A percentile compares a stretch with the other conserved stretches of the same genome.
These are phyloP conservation scores for Zygnema cylindricum DNA, from an alignment of 139 green algal species.

Conservation along the genomic window DNA sequence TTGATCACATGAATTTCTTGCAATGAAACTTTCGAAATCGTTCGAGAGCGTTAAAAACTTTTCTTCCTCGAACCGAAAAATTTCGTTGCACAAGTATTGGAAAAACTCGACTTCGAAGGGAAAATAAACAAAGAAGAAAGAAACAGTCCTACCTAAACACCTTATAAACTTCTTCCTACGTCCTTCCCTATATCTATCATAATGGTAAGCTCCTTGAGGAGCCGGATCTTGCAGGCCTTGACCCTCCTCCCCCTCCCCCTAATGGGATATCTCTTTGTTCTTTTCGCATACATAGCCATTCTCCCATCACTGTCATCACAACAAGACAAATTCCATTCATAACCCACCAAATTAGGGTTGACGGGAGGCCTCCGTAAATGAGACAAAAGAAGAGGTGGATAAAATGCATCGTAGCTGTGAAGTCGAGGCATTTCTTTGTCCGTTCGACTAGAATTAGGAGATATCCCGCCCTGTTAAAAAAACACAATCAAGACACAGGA, in stretches of 20 bases:
- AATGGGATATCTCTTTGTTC: slow-evolving; percentile 93
- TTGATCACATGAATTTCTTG: neutral
- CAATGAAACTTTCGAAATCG: too few species aligned
- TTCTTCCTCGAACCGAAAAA: too few species aligned
- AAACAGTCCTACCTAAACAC: too few species aligned
- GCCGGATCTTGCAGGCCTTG: neutral
- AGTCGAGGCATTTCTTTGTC: slow-evolving; percentile 96
- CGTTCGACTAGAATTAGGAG: slow-evolving; percentile 74
- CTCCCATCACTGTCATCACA: slow-evolving; percentile 81
- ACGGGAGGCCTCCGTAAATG: slow-evolving; percentile 72
- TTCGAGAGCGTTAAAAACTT: too few species aligned
- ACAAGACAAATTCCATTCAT: slow-evolving; percentile 71
- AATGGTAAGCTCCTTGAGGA: neutral
- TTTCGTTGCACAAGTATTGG: too few species aligned
- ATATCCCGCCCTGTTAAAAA: slow-evolving; percentile 57
- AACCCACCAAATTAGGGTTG: slow-evolving; percentile 78
- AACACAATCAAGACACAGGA: neutral
- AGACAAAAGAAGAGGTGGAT: slow-evolving; percentile 77
- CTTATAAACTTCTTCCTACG: too few species aligned
- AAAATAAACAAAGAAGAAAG: too few species aligned
- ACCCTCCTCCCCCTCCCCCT: neutral
- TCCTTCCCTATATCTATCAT: neutral
- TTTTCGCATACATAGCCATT: slow-evolving; percentile 88
- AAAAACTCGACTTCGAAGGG: too few species aligned
- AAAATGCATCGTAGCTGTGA: slow-evolving; percentile 82